Evolutionary conservation across 768 basidiomycete genomes (phyloP).

Genomic region (Suillus spraguei): DNA sequence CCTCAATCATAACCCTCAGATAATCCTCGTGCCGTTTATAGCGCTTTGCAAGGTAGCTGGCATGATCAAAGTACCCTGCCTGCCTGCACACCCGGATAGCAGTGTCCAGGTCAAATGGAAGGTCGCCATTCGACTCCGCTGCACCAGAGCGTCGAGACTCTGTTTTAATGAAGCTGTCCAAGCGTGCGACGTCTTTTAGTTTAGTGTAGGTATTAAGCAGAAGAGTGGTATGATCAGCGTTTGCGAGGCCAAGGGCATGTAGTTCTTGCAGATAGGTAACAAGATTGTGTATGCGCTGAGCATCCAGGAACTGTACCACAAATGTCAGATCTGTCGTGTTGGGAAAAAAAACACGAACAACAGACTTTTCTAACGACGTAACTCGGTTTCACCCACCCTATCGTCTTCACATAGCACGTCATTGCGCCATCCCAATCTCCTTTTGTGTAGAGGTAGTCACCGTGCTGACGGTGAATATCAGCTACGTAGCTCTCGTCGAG

Average conservation of each 20-base stretch:
- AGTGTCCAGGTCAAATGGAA: slow-evolving; percentile 96
- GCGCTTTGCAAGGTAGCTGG: slow-evolving; percentile 89
- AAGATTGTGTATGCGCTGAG: slow-evolving; percentile 91
- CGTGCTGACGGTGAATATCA: slow-evolving; percentile 89
- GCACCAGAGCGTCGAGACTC: slow-evolving; percentile 56
- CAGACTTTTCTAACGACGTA: slow-evolving; percentile 95
- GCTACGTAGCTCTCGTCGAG: slow-evolving; percentile 64
- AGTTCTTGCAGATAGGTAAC: slow-evolving; percentile 96
- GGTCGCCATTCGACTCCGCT: slow-evolving; percentile 51
- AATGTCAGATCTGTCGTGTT: slow-evolving; percentile 7
- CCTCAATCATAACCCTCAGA: slow-evolving; percentile 91
- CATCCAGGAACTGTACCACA: slow-evolving; percentile 81
- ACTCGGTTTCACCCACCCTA: slow-evolving; percentile 87
- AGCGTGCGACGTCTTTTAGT: slow-evolving; percentile 84
- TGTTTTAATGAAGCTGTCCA: slow-evolving; percentile 93
- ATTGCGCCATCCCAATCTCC: slow-evolving; percentile 93
- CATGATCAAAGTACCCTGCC: slow-evolving; percentile 95
- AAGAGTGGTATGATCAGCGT: slow-evolving; percentile 95
- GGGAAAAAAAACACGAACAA: background rate
- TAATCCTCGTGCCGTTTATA: slow-evolving; percentile 94
- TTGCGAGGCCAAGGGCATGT: slow-evolving; percentile 87
- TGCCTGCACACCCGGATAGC: slow-evolving; percentile 97
- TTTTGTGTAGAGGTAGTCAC: slow-evolving; percentile 88
- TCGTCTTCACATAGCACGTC: slow-evolving; percentile 89
- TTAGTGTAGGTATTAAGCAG: slow-evolving; percentile 98